A percentile compares a stretch with the other conserved stretches of the same genome.
Evolutionary conservation across 148 eudicot species (phyloP).

Genomic region (Heliamphora exappendiculata): DNA sequence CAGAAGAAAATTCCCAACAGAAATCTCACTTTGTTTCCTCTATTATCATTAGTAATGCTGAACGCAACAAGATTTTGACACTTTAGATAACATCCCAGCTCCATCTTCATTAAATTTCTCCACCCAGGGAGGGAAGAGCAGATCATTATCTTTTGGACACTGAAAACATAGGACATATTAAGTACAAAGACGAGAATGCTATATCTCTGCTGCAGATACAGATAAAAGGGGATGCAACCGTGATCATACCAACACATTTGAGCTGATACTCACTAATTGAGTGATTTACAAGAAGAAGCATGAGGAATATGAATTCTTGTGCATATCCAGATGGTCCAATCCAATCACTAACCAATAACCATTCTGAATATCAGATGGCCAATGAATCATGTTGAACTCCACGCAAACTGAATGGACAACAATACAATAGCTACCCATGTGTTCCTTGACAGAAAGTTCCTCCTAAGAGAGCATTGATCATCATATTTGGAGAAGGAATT

Average conservation of each 20-base stretch:
- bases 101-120: slow-evolving; percentile 2
- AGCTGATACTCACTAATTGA: background rate
- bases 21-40: background rate
- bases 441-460: background rate
- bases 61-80: background rate
- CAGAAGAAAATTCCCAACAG: background rate
- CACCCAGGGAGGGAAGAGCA: background rate
- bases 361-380: background rate
- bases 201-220: background rate
- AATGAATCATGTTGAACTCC: background rate
- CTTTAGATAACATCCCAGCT: background rate
- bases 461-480: no score
- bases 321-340: no score
- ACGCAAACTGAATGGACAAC: background rate
- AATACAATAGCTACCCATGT: background rate
- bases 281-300: background rate
- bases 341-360: background rate
- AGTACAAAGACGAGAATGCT: background rate
- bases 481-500: background rate
- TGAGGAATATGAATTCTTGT: no score
- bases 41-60: background rate
- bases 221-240: background rate
- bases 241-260: background rate
- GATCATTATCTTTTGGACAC: background rate
- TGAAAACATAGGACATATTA: background rate